Evolutionary conservation across 2,329 filamentous ascomycete species (phyloP), one percentile per base, ranked within the genome.

Genomic region (Fusarium chlamydosporum): DNA sequence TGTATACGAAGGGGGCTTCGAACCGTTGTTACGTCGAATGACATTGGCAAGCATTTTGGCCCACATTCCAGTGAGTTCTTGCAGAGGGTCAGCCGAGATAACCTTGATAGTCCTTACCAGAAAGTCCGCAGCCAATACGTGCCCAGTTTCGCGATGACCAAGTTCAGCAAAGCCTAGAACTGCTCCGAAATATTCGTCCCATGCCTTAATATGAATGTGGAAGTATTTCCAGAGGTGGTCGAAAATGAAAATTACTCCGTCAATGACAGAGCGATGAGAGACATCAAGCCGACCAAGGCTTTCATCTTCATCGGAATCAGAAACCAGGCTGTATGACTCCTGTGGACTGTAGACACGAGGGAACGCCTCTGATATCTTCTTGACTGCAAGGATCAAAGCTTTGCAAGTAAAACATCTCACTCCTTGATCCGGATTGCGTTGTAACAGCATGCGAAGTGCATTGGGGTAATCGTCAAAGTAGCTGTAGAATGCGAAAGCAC

Each of bases 181-280:
- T n/a, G 91, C 84, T 13, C 86, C 85, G 75, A 95, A 95, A 60
- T 91, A 90, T 72, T 95, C 92, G 41, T 89, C 87, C 92, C 92
- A 96, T 4, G 91, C 86, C 58, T 89, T 86, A 29, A 88, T 80
- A 45, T 85, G 82, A 4, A 81, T 78, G 62, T 92, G 88, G 58
- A 93, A 88, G n/a, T 79, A 81, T 4, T 84, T 80, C 86, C 88
- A 93, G 5, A 92, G 77, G 23, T 82, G 77, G 31, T 82, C 80
- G 50, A 93, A 82, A 23, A 88, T 79, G 18, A 74, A 71, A 40
- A 89, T 77, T 6, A 80, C 77, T 3, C 77, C 75, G 27, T 77
- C 72, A 23, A 86, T 71, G 11, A 83, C 73, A 8, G 72, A 70
- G 1, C 40, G 31, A 51, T 52, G 33, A 47, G 61, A 16, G 54